These are phyloP conservation scores for Aspergillus heteromorphus DNA, from an alignment of 495 filamentous ascomycete species.

Conservation along the genomic window DNA sequence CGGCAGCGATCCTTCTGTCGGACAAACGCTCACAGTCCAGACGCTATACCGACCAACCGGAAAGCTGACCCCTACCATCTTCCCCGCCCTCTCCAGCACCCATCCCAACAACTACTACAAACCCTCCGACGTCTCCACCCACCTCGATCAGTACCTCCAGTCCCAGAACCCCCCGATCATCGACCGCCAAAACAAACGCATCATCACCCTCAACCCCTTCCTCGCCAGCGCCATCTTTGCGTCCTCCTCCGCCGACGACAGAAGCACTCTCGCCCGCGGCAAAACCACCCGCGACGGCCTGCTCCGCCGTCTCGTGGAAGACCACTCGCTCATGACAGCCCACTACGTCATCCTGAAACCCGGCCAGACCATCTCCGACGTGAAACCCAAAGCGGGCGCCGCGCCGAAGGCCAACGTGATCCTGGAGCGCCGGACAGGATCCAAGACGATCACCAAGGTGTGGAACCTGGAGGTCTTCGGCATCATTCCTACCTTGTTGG, in stretches of 20 bases:
- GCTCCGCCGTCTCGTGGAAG: constrained; percentile 52
- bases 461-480: constrained; percentile 58
- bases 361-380: constrained; percentile 41
- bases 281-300: constrained; percentile 59
- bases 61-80: constrained; percentile 53
- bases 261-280: constrained; percentile 52
- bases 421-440: constrained; percentile 61
- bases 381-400: constrained; percentile 59
- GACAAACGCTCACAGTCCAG: constrained; percentile 52
- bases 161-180: constrained; percentile 52
- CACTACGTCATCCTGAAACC: constrained; percentile 54
- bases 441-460: constrained; percentile 63
- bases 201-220: constrained; percentile 58
- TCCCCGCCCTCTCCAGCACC: constrained; percentile 36
- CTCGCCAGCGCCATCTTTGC: constrained; percentile 58
- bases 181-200: constrained; percentile 54
- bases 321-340: constrained; percentile 42
- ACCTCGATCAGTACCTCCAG: constrained; percentile 40
- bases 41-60: constrained; percentile 50
- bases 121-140: constrained; percentile 36
- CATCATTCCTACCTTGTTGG: constrained; percentile 54
- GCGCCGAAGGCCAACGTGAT: constrained; percentile 55
- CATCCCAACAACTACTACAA: constrained; percentile 50
- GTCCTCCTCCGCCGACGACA: constrained; percentile 46
- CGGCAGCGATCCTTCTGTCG: constrained; percentile 45